A percentile compares a stretch with the other conserved stretches of the same genome.
Evolutionary conservation across 257 asterid species (phyloP).

Genomic region (Craterostigma plantagineum): DNA sequence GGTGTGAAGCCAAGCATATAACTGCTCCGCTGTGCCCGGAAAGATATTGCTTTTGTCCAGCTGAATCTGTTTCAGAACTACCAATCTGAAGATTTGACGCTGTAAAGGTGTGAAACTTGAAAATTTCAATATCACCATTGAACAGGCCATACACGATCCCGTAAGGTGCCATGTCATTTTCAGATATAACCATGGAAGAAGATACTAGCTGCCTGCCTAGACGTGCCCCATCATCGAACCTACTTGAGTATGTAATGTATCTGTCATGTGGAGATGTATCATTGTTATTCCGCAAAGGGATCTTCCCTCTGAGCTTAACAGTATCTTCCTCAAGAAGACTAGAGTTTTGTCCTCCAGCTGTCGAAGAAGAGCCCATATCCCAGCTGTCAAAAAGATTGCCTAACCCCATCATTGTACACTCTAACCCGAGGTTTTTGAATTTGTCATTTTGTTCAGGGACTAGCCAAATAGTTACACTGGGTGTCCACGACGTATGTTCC

Average conservation of each 20-base stretch:
- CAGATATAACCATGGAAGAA: slow-evolving; percentile 86
- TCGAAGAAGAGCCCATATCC: slow-evolving; percentile 19
- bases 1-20: slow-evolving; percentile 83
- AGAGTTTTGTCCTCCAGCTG: slow-evolving; percentile 13
- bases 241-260: slow-evolving; percentile 12
- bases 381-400: slow-evolving; percentile 37
- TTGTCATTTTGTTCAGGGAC: slow-evolving; percentile 27
- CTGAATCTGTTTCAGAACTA: slow-evolving; percentile 17
- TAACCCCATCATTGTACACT: slow-evolving; percentile 32
- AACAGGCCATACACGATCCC: slow-evolving; percentile 83
- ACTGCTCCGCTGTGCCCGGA: slow-evolving; percentile 78
- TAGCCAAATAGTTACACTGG: slow-evolving; percentile 58
- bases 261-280: slow-evolving; percentile 10
- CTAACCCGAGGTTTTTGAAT: slow-evolving; percentile 16
- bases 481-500: slow-evolving; percentile 55
- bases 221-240: slow-evolving; percentile 12
- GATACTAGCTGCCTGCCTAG: slow-evolving; percentile 41
- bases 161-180: slow-evolving; percentile 39
- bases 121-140: slow-evolving; percentile 61
- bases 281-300: slow-evolving; percentile 9
- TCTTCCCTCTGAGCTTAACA: slow-evolving; percentile 6
- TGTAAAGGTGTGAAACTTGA: slow-evolving; percentile 39
- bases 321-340: slow-evolving; percentile 9
- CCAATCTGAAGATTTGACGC: slow-evolving; percentile 22
- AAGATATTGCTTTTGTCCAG: slow-evolving; percentile 30